phyloP scores from a whole-genome alignment of 139 green algal species.

The Tetraselmis striata region DNA sequence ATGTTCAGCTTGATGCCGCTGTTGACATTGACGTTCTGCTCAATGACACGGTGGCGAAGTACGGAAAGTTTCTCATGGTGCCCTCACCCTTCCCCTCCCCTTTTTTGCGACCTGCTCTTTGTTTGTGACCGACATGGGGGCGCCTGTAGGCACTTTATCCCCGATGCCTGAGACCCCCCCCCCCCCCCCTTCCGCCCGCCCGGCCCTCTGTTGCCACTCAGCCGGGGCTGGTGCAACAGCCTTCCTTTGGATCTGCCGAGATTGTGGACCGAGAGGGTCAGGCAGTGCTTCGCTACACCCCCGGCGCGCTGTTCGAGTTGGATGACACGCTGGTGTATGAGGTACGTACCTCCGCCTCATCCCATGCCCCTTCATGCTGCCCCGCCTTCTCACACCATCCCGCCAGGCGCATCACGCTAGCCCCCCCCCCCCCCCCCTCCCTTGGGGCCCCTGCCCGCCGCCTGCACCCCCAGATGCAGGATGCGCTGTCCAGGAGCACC shows the following conservation, averaged over 20 bases:
- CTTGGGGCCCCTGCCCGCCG: not conserved
- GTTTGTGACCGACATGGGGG: too few relatives aligned
- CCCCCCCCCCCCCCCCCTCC: too few relatives aligned
- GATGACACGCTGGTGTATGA: not conserved
- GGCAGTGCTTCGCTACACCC: not conserved
- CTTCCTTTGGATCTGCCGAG: not conserved
- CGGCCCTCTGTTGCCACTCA: too few relatives aligned
- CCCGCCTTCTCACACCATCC: not conserved
- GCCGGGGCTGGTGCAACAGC: not conserved
- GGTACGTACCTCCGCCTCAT: not conserved
- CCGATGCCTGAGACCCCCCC: too few relatives aligned
- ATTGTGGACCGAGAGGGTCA: not conserved
- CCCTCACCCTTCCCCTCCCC: too few relatives aligned
- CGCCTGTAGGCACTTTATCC: too few relatives aligned
- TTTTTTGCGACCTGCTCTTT: too few relatives aligned
- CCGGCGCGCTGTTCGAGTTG: not conserved
- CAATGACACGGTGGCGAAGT: not conserved
- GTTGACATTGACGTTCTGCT: not conserved
- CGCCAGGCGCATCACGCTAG: too few relatives aligned
- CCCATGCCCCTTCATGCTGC: not conserved
- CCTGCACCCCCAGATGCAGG: not conserved
- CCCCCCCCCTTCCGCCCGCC: not conserved
- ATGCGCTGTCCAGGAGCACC: not conserved
- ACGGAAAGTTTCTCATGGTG: too few relatives aligned
- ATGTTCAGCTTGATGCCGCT: not conserved